Conservation (phyloP, 192 early-diverging fungal genomes). For the Coemansia sp. region DNA sequence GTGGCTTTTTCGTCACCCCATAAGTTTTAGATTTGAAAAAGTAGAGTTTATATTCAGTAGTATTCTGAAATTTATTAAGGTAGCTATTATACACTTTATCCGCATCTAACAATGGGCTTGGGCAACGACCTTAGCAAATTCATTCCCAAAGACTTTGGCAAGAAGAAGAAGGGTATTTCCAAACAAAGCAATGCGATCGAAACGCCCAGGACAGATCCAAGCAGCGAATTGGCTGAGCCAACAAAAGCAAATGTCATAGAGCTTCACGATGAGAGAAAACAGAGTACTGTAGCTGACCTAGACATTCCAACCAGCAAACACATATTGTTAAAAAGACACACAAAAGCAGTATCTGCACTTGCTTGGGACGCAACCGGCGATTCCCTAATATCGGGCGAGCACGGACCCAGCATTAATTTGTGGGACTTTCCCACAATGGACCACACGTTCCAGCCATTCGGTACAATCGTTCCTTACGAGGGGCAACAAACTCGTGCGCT, state of each 20-base stretch:
- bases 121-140: conserved; percentile 49
- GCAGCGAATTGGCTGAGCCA: background rate
- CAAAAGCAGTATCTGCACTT: conserved; percentile 61
- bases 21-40: no score
- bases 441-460: conserved; percentile 67
- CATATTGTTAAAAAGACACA: conserved; percentile 15
- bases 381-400: conserved; percentile 74
- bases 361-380: conserved; percentile 80
- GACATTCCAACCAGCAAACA: conserved; percentile 15
- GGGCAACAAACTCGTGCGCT: conserved; percentile 84
- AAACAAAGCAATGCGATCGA: background rate
- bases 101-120: conserved; percentile 24
- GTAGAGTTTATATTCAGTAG: no score
- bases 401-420: conserved; percentile 78
- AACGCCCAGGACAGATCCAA: background rate
- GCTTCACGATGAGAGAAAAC: no score
- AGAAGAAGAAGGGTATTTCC: conserved; percentile 33
- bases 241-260: background rate
- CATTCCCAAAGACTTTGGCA: conserved; percentile 53
- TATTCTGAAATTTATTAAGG: no score
- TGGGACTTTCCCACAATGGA: conserved; percentile 97
- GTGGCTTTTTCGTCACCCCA: no score
- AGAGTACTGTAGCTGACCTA: background rate
- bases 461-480: conserved; percentile 74
- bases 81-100: background rate